Conservation (phyloP, 2,329 filamentous ascomycete genomes). For the Metarhizium brunneum region DNA sequence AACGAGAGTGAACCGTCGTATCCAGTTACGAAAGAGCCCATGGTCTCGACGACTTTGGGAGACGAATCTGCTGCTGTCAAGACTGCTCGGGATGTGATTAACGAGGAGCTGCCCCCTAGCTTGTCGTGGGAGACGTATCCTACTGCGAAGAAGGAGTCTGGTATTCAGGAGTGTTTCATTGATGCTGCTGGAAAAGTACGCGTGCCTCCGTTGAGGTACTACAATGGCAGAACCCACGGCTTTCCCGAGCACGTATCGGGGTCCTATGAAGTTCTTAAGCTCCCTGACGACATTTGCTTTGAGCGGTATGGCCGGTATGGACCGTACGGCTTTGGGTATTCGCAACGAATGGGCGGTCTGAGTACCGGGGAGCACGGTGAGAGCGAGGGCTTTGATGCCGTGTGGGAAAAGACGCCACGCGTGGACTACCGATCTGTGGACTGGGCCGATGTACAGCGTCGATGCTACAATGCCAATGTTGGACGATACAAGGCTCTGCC, state of each 20-base stretch:
- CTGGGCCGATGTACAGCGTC: slow-evolving; percentile 70
- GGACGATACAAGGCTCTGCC: slow-evolving; percentile 54
- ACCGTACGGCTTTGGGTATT: slow-evolving; percentile 86
- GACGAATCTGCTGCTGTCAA: slow-evolving; percentile 4
- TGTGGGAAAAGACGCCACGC: slow-evolving; percentile 63
- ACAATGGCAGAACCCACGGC: slow-evolving; percentile 68
- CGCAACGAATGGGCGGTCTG: slow-evolving; percentile 64
- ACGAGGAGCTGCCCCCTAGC: slow-evolving; percentile 12
- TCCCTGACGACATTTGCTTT: slow-evolving; percentile 84
- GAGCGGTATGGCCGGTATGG: slow-evolving; percentile 83
- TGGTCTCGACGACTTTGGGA: slow-evolving; percentile 8
- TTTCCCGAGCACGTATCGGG: slow-evolving; percentile 80
- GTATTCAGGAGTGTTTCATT: slow-evolving; percentile 69
- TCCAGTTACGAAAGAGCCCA: slow-evolving; percentile 54
- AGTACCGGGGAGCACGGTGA: slow-evolving; percentile 83
- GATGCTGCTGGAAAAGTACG: slow-evolving; percentile 56
- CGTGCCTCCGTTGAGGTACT: slow-evolving; percentile 64
- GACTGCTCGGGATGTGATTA: slow-evolving; percentile 9
- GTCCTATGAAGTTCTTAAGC: slow-evolving; percentile 71
- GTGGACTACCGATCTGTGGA: slow-evolving; percentile 70
- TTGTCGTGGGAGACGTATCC: slow-evolving; percentile 24
- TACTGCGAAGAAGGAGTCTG: slow-evolving; percentile 31
- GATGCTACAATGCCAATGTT: slow-evolving; percentile 63
- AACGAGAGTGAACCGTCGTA: slow-evolving; percentile 71
- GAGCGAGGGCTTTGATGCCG: slow-evolving; percentile 65